Conservation (phyloP, 1,284 basidiomycete species). For the Ustilago hordei region DNA sequence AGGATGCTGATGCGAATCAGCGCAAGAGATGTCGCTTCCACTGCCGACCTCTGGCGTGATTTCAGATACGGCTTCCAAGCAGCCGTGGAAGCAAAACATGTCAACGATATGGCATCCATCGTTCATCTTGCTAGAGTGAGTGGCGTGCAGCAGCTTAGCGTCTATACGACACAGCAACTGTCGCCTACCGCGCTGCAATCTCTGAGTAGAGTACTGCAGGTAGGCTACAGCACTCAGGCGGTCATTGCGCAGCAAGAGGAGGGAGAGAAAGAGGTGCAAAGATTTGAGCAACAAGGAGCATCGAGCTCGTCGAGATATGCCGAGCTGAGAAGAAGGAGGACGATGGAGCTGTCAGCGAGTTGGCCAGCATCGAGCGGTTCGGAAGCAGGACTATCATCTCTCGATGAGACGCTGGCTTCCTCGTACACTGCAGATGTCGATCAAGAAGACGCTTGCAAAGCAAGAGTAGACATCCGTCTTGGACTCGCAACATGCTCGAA, state of each 20-base stretch:
- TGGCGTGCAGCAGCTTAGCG: conserved; percentile 27
- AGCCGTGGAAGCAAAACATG: conserved; percentile 26
- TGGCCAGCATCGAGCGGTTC: conserved; percentile 41
- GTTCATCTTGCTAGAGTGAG: conserved; percentile 35
- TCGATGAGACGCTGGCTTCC: conserved; percentile 44
- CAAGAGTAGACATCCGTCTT: conserved; percentile 12
- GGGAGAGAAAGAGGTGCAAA: background rate
- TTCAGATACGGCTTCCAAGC: conserved; percentile 9
- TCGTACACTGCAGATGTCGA: conserved; percentile 41
- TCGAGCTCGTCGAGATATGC: conserved; percentile 13
- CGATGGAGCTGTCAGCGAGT: background rate
- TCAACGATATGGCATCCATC: conserved; percentile 23
- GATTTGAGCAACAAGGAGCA: background rate
- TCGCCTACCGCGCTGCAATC: background rate
- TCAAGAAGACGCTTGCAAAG: background rate
- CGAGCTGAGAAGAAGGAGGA: conserved; percentile 17
- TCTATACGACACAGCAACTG: conserved; percentile 17
- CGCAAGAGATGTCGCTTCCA: background rate
- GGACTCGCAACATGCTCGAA: background rate
- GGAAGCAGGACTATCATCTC: conserved; percentile 28
- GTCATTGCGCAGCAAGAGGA: conserved; percentile 3
- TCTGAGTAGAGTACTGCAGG: conserved; percentile 7
- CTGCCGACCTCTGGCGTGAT: conserved; percentile 11
- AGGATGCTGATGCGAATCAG: conserved; percentile 10
- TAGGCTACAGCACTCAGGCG: conserved; percentile 25